Evolutionary conservation across 495 filamentous ascomycete genomes (phyloP).

Genomic region (Penicillium steckii): DNA sequence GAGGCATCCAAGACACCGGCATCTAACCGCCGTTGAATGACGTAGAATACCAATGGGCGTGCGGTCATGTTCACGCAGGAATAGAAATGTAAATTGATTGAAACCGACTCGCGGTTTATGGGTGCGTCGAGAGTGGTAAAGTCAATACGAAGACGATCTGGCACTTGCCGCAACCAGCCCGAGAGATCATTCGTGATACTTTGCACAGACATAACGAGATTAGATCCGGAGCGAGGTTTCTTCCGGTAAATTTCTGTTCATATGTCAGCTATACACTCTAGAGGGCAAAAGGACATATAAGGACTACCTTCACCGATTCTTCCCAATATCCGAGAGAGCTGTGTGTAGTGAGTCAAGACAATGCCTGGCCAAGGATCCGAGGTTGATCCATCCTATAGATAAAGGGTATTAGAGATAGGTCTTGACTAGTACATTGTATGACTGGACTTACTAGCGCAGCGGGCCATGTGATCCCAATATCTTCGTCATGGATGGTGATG

Average conservation of each 20-base stretch:
- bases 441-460: slow-evolving; percentile 21
- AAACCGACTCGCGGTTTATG: slow-evolving; percentile 44
- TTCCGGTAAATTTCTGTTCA: slow-evolving; percentile 43
- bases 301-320: slow-evolving; percentile 37
- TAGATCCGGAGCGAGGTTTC: slow-evolving; percentile 40
- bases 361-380: slow-evolving; percentile 42
- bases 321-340: slow-evolving; percentile 45
- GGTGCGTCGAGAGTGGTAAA: slow-evolving; percentile 34
- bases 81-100: slow-evolving; percentile 49
- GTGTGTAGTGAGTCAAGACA: slow-evolving; percentile 46
- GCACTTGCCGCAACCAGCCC: slow-evolving; percentile 39
- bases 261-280: not conserved
- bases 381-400: slow-evolving; percentile 21
- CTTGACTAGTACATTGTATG: not conserved
- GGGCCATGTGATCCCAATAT: slow-evolving; percentile 45
- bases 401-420: slow-evolving; percentile 4
- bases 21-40: slow-evolving; percentile 45
- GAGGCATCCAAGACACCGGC: slow-evolving; percentile 20
- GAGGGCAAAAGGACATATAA: not conserved
- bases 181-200: slow-evolving; percentile 43
- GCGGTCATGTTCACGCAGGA: slow-evolving; percentile 53
- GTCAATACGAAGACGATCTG: slow-evolving; percentile 43
- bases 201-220: slow-evolving; percentile 45
- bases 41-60: slow-evolving; percentile 47
- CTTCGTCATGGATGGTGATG: slow-evolving; percentile 48